These are phyloP conservation scores for Yamadazyma kitorensis DNA, from an alignment of 805 yeast genomes.

Conservation along the genomic window DNA sequence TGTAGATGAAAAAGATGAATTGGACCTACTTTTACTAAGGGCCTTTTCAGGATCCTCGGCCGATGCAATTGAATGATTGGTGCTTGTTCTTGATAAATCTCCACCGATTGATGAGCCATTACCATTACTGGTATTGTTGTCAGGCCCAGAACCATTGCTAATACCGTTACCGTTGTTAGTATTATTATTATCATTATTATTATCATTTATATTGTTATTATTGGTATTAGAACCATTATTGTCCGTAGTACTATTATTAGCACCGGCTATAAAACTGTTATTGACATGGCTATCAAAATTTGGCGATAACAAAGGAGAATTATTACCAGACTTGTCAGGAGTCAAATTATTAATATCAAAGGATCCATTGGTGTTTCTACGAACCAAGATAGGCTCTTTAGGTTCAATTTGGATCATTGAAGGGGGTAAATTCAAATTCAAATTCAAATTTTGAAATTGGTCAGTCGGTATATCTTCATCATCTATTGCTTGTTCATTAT, in stretches of 20 bases:
- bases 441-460: conserved; percentile 9
- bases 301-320: conserved; percentile 8
- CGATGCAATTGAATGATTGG: conserved; percentile 15
- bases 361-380: conserved; percentile 34
- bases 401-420: conserved; percentile 72
- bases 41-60: conserved; percentile 5
- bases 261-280: conserved; percentile 3
- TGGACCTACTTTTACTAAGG: conserved; percentile 12
- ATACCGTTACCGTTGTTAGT: not conserved
- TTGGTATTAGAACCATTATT: conserved; percentile 2
- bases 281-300: conserved; percentile 4
- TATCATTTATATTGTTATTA: conserved; percentile 5
- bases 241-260: not conserved
- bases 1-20: conserved; percentile 12
- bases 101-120: too few species aligned
- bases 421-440: conserved; percentile 47
- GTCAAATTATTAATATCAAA: too few species aligned
- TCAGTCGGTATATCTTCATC: conserved; percentile 14
- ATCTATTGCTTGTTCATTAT: conserved; percentile 8
- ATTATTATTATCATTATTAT: not conserved
- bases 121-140: not conserved
- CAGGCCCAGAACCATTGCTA: too few species aligned
- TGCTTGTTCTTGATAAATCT: conserved; percentile 13
- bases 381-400: conserved; percentile 66
- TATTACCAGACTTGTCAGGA: conserved; percentile 1